Conservation (phyloP, 2,329 filamentous ascomycete species). For the Fusarium sp. region DNA sequence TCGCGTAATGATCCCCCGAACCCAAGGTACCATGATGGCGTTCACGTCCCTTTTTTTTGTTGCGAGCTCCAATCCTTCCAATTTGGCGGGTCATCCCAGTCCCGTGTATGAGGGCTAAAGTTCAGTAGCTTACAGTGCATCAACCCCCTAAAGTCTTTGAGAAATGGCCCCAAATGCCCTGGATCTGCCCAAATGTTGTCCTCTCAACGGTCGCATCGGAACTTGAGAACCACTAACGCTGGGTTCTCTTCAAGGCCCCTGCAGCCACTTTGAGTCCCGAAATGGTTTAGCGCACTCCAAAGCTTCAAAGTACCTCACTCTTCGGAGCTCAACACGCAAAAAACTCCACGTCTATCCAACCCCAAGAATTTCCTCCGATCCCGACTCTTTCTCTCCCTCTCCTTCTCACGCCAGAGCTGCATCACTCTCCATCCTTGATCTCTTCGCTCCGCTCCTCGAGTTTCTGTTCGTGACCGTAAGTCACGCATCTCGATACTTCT, state of each 20-base stretch:
- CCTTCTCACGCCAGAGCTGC: conserved; percentile 45
- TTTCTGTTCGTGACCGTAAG: conserved; percentile 29
- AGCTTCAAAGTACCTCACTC: conserved; percentile 47
- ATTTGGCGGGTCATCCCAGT: conserved; percentile 25
- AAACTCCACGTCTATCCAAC: conserved; percentile 50
- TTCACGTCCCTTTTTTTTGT: conserved; percentile 18
- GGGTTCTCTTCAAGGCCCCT: conserved; percentile 25
- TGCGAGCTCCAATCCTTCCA: conserved; percentile 9
- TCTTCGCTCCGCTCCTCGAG: conserved; percentile 22
- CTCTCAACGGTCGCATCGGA: conserved; percentile 32
- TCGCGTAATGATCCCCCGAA: conserved; percentile 39
- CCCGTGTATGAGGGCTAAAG: not conserved
- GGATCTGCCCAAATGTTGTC: conserved; percentile 10
- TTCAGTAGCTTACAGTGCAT: conserved; percentile 12
- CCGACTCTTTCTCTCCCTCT: conserved; percentile 45
- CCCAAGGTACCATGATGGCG: conserved; percentile 33
- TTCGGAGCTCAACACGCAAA: conserved; percentile 53
- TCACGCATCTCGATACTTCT: conserved; percentile 33
- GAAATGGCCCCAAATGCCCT: conserved; percentile 9
- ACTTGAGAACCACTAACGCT: conserved; percentile 15
- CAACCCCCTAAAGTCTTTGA: conserved; percentile 5
- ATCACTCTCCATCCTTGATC: conserved; percentile 36
- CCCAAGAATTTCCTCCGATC: conserved; percentile 50
- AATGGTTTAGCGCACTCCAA: conserved; percentile 43
- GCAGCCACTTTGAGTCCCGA: conserved; percentile 29